Conservation (phyloP, 2,329 filamentous ascomycete species). For the Claviceps capensis region DNA sequence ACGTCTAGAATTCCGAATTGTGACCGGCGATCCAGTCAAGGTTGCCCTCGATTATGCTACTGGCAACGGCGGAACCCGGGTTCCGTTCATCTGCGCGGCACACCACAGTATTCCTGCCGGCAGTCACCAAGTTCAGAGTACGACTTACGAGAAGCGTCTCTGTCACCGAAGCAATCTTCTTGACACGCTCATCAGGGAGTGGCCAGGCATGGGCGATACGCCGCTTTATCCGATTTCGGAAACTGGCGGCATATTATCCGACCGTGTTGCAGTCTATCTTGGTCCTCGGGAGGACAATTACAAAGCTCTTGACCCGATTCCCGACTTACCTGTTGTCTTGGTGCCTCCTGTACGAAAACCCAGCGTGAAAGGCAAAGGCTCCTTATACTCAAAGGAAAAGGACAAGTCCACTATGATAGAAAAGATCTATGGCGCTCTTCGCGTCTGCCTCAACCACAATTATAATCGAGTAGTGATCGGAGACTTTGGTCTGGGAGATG, state of each 20-base stretch:
- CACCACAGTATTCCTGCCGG: conserved; percentile 65
- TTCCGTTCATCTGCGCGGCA: conserved; percentile 59
- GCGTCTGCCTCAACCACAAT: conserved; percentile 50
- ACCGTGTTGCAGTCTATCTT: conserved; percentile 58
- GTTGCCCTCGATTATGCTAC: conserved; percentile 42
- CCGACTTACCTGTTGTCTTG: conserved; percentile 55
- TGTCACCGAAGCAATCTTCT: conserved; percentile 63
- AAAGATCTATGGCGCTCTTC: conserved; percentile 57
- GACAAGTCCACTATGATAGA: conserved; percentile 59
- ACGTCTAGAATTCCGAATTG: conserved; percentile 38
- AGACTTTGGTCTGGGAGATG: conserved; percentile 51
- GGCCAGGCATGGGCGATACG: conserved; percentile 27
- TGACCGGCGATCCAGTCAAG: conserved; percentile 44
- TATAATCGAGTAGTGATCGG: conserved; percentile 46
- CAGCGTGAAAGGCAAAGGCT: conserved; percentile 56
- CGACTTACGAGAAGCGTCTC: conserved; percentile 48
- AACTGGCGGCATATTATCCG: conserved; percentile 56
- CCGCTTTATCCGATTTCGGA: conserved; percentile 59
- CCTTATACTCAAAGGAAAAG: conserved; percentile 55
- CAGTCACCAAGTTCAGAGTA: conserved; percentile 57
- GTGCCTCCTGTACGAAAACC: conserved; percentile 60
- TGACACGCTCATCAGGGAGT: conserved; percentile 50
- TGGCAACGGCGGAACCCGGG: conserved; percentile 26
- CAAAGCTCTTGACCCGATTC: conserved; percentile 39
- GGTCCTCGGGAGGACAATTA: conserved; percentile 51